Evolutionary conservation across 2,329 filamentous ascomycete genomes (phyloP).

Genomic region (Neofusicoccum kwambonambiense): DNA sequence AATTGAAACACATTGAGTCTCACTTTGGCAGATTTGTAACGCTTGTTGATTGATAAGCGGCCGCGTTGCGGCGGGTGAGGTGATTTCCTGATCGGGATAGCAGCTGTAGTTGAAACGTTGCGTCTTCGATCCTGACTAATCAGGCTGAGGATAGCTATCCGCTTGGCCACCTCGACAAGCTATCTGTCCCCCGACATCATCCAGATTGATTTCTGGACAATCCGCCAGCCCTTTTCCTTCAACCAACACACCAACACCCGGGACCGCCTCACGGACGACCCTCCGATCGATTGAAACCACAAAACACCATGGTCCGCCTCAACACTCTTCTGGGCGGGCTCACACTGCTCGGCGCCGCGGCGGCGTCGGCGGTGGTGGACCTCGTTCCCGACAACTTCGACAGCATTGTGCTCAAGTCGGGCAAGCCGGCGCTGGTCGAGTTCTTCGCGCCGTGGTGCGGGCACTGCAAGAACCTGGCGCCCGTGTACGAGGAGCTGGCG

Average conservation of each 20-base stretch:
- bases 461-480: constrained; percentile 97
- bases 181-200: background rate
- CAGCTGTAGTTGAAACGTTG: constrained; percentile 10
- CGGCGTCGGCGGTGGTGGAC: constrained; percentile 78
- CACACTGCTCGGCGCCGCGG: constrained; percentile 30
- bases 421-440: constrained; percentile 93
- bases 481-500: constrained; percentile 89
- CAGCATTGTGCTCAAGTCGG: constrained; percentile 79
- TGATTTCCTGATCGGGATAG: background rate
- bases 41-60: background rate
- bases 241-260: background rate
- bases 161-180: background rate
- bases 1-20: background rate
- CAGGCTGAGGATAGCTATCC: background rate
- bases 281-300: background rate
- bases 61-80: background rate
- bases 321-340: constrained; percentile 29
- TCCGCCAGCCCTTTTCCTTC: background rate
- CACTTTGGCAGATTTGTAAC: background rate
- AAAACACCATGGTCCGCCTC: constrained; percentile 22
- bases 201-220: background rate
- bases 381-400: constrained; percentile 91
- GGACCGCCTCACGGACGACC: background rate
- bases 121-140: constrained; percentile 1
- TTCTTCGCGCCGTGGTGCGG: constrained; percentile 99